A percentile compares a stretch with the other conserved stretches of the same genome.
Conservation (phyloP, 2,329 filamentous ascomycete genomes). For the Annulohypoxylon truncatum region DNA sequence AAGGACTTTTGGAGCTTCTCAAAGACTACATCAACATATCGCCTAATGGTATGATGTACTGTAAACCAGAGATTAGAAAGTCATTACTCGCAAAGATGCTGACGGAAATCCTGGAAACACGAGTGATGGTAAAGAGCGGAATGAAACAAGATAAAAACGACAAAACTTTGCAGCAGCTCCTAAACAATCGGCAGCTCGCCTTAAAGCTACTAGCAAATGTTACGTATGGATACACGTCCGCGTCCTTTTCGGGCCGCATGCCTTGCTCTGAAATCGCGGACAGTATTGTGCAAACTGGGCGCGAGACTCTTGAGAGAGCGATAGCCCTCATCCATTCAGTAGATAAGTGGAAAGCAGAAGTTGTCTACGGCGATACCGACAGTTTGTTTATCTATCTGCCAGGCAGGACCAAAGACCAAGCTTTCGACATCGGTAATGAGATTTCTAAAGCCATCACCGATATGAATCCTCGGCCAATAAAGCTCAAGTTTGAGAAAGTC, state of each 20-base stretch:
- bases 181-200: constrained; percentile 94
- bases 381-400: constrained; percentile 92
- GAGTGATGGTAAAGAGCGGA: constrained; percentile 96
- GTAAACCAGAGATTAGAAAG: constrained; percentile 84
- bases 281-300: constrained; percentile 95
- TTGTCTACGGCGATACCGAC: constrained; percentile 98
- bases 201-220: constrained; percentile 98
- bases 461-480: constrained; percentile 90
- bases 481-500: constrained; percentile 98
- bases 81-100: constrained; percentile 96
- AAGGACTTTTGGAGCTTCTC: constrained; percentile 79
- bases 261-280: constrained; percentile 98
- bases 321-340: constrained; percentile 93
- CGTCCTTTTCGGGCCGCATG: constrained; percentile 96
- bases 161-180: constrained; percentile 82
- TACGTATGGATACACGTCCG: constrained; percentile 97
- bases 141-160: constrained; percentile 96
- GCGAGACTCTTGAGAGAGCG: constrained; percentile 93
- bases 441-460: constrained; percentile 89
- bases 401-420: constrained; percentile 86
- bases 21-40: constrained; percentile 90
- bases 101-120: constrained; percentile 92
- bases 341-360: constrained; percentile 89
- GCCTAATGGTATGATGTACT: constrained; percentile 97
- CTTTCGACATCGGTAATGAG: constrained; percentile 92